Percentiles rank a stretch among this genome's conserved stretches.
These are phyloP conservation scores for Eucalyptus sp. DNA, from an alignment of 345 rosid species.

Conservation along the genomic window DNA sequence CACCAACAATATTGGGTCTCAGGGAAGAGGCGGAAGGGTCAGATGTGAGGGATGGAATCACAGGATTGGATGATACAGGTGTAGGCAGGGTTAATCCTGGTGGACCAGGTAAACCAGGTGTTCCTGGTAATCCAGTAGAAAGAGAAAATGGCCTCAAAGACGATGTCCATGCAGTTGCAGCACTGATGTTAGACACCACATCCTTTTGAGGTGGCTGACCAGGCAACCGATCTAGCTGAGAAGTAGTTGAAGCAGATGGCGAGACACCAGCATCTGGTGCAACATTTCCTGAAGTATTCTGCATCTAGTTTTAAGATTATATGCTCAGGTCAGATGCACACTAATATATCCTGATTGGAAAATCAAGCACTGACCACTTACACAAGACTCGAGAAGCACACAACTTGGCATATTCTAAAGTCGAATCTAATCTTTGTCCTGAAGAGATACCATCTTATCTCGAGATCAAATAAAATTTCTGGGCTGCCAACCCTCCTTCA, in stretches of 20 bases:
- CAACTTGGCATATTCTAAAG: neutral
- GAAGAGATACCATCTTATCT: neutral
- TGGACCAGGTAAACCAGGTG: constrained; percentile 16
- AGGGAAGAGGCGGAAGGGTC: constrained; percentile 31
- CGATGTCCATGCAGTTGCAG: constrained; percentile 18
- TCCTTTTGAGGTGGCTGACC: constrained; percentile 19
- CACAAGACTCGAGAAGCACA: neutral
- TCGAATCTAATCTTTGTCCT: neutral
- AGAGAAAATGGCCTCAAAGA: constrained; percentile 20
- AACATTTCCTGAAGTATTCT: constrained; percentile 18
- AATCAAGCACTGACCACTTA: neutral
- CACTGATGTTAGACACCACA: constrained; percentile 13
- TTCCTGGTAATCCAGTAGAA: constrained; percentile 24
- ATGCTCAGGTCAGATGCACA: neutral
- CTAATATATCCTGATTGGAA: neutral
- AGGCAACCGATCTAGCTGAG: constrained; percentile 29
- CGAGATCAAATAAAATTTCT: neutral
- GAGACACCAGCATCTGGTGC: constrained; percentile 16
- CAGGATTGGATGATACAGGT: constrained; percentile 1
- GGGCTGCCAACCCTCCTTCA: neutral
- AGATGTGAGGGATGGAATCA: constrained; percentile 18
- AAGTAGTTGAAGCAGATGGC: constrained; percentile 11
- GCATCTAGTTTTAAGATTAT: constrained; percentile 4
- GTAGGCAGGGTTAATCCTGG: constrained; percentile 26
- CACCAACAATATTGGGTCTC: constrained; percentile 26